Conservation (phyloP, 768 basidiomycete genomes). For the Rhizopogon vinicolor region DNA sequence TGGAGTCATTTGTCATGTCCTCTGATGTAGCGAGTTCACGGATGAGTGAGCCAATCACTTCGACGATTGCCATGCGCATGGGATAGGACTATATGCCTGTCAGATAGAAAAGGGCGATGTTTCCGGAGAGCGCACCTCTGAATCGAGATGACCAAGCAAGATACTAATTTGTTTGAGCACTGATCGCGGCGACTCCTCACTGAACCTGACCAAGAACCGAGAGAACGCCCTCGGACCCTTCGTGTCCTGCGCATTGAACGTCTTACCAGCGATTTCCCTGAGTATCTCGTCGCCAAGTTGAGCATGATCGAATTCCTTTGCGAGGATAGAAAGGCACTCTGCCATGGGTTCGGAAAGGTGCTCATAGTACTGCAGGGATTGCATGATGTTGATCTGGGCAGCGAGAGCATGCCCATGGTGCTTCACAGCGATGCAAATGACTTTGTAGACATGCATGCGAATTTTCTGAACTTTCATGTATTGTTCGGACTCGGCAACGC, state of each 20-base stretch:
- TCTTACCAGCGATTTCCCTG: constrained; percentile 77
- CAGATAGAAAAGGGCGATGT: neutral
- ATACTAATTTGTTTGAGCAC: constrained; percentile 89
- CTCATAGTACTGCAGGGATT: constrained; percentile 89
- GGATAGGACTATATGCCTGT: constrained; percentile 69
- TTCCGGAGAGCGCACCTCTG: constrained; percentile 59
- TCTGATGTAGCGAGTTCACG: constrained; percentile 63
- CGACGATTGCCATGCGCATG: constrained; percentile 92
- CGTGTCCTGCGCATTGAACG: constrained; percentile 75
- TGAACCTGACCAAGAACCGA: constrained; percentile 74
- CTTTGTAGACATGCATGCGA: constrained; percentile 74
- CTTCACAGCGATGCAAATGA: constrained; percentile 90
- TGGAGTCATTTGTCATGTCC: constrained; percentile 36
- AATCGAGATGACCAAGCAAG: constrained; percentile 82
- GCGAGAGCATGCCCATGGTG: constrained; percentile 80
- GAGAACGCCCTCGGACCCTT: constrained; percentile 88
- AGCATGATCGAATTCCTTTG: constrained; percentile 82
- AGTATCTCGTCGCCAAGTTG: constrained; percentile 91
- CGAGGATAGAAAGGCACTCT: constrained; percentile 74
- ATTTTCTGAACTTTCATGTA: constrained; percentile 82
- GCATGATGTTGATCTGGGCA: constrained; percentile 88
- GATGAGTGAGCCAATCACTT: constrained; percentile 84
- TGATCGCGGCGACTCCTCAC: constrained; percentile 73
- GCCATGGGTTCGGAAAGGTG: constrained; percentile 95
- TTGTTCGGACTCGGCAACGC: constrained; percentile 77